A percentile compares a stretch with the other conserved stretches of the same genome.
phyloP scores from a whole-genome alignment of 1,284 basidiomycete genomes.

The Vanrija pseudolonga region DNA sequence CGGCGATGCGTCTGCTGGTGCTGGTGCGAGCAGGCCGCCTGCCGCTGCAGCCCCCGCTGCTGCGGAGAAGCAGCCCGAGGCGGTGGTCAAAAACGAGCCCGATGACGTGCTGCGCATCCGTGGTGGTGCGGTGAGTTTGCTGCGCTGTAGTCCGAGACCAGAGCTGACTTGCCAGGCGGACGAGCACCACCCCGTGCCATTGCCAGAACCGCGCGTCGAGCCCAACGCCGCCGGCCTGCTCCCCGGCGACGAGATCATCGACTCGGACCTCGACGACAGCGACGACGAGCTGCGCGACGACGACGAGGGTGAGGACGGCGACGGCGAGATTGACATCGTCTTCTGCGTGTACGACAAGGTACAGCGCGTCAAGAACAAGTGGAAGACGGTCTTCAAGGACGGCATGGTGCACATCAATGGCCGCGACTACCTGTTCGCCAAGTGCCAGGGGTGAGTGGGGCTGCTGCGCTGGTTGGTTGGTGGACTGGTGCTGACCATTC shows the following conservation, averaged over 20 bases:
- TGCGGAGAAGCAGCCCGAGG: constrained; percentile 11
- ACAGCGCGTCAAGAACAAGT: constrained; percentile 98
- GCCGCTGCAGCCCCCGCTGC: not conserved
- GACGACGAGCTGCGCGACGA: constrained; percentile 61
- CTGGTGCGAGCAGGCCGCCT: not conserved
- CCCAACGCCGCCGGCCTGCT: constrained; percentile 49
- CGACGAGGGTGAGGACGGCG: constrained; percentile 50
- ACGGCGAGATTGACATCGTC: constrained; percentile 73
- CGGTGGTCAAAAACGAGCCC: constrained; percentile 41
- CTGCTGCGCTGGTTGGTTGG: not conserved
- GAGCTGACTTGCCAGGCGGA: constrained; percentile 6
- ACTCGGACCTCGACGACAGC: constrained; percentile 92
- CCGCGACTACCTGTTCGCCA: constrained; percentile 93
- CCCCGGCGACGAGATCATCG: constrained; percentile 74
- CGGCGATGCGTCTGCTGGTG: not conserved
- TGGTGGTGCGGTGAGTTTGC: constrained; percentile 31
- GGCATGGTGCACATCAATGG: constrained; percentile 97
- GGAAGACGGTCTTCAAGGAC: constrained; percentile 99
- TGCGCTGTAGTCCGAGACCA: not conserved
- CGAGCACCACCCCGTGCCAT: constrained; percentile 2
- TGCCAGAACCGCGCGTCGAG: constrained; percentile 30
- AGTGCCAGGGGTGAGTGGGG: constrained; percentile 62
- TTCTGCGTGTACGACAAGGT: constrained; percentile 99
- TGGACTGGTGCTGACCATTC: constrained; percentile 1
- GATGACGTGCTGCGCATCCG: constrained; percentile 39